phyloP scores from a whole-genome alignment of 140 eudicot genomes.

The Eryngium alpinum region DNA sequence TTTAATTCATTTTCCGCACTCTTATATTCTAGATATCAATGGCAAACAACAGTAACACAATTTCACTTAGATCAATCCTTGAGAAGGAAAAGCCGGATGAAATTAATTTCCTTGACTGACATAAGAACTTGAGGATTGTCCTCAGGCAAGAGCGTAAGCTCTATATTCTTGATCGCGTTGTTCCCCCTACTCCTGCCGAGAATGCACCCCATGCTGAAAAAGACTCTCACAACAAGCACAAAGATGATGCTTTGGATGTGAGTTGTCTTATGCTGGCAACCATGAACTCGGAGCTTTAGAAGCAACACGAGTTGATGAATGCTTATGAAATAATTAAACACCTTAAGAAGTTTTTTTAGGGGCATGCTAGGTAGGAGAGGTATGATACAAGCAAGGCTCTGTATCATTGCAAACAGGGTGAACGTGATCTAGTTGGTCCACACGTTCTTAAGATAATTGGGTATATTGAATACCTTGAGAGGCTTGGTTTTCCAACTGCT shows the following conservation, averaged over 20 bases:
- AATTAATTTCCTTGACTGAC: background rate
- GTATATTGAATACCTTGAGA: conserved; percentile 6
- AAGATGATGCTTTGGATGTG: background rate
- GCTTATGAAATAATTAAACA: background rate
- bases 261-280: background rate
- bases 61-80: too few relatives aligned
- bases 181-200: background rate
- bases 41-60: background rate
- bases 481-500: background rate
- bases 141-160: background rate
- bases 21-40: too few relatives aligned
- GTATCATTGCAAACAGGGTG: background rate
- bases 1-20: too few relatives aligned
- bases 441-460: background rate
- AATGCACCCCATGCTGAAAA: background rate
- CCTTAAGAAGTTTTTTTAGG: background rate
- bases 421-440: background rate
- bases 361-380: background rate
- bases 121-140: background rate
- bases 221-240: background rate
- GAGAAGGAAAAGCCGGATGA: background rate
- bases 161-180: background rate
- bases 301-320: background rate
- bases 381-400: background rate
- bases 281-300: background rate